Conservation (phyloP, 805 yeast species). For the Saturnispora bothae region DNA sequence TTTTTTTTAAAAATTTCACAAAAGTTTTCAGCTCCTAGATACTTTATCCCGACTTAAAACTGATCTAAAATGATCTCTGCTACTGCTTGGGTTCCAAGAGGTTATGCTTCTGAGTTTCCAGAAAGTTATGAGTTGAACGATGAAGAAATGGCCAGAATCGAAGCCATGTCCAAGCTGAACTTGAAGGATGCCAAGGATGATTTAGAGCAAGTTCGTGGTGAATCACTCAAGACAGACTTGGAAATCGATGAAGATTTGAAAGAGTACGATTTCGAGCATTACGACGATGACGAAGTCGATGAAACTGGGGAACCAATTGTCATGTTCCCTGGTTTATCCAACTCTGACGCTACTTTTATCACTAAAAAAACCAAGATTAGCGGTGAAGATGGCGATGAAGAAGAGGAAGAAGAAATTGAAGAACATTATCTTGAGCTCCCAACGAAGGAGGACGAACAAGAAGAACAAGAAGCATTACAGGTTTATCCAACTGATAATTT, state of each 20-base stretch:
- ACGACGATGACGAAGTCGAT: constrained; percentile 57
- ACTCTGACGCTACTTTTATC: constrained; percentile 47
- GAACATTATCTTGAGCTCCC: constrained; percentile 60
- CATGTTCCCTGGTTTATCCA: constrained; percentile 64
- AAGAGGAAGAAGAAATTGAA: constrained; percentile 28
- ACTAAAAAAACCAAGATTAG: constrained; percentile 32
- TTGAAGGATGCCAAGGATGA: constrained; percentile 55
- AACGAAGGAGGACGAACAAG: constrained; percentile 50
- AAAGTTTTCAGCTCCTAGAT: not conserved
- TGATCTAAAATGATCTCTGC: constrained; percentile 71
- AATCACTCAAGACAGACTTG: constrained; percentile 36
- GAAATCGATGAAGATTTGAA: constrained; percentile 77
- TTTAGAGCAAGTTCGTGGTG: constrained; percentile 10
- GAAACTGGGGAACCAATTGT: constrained; percentile 46
- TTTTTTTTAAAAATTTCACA: not conserved
- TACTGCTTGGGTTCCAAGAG: constrained; percentile 92
- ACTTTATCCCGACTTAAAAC: no score
- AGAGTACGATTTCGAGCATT: constrained; percentile 78
- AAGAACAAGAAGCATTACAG: constrained; percentile 77
- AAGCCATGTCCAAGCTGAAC: constrained; percentile 74
- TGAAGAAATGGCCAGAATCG: constrained; percentile 85
- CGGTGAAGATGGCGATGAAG: constrained; percentile 32
- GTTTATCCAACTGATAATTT: constrained; percentile 84
- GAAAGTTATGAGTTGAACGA: constrained; percentile 81
- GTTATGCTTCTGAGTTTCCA: constrained; percentile 88